Percentiles rank a stretch among this genome's conserved stretches.
phyloP scores from a whole-genome alignment of 257 asterid genomes.

The Fraxinus americana region DNA sequence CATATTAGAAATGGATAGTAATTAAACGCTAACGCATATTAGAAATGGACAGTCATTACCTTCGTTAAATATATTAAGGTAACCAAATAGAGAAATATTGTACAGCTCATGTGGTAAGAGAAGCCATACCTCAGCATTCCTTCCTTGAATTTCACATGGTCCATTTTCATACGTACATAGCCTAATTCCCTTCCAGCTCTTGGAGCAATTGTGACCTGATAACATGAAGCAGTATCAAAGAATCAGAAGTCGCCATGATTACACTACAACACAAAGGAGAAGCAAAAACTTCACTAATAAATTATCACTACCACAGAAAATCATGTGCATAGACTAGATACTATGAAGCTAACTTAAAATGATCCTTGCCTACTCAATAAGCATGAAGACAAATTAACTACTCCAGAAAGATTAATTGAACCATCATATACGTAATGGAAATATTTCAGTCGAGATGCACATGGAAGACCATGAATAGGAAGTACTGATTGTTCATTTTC shows the following conservation, averaged over 20 bases:
- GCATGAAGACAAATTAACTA: neutral
- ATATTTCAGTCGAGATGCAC: neutral
- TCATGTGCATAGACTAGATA: neutral
- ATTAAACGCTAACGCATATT: neutral
- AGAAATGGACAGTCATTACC: conserved; percentile 1
- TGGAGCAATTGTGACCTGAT: conserved; percentile 84
- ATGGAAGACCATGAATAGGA: neutral
- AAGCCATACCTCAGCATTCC: conserved; percentile 77
- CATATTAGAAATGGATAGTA: neutral
- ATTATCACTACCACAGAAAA: neutral
- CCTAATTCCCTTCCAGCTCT: conserved; percentile 96
- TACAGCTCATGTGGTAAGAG: conserved; percentile 6
- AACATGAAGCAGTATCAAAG: conserved; percentile 2
- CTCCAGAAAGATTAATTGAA: neutral
- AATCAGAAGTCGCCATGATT: conserved; percentile 19
- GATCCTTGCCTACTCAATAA: conserved; percentile 4
- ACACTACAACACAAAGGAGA: neutral
- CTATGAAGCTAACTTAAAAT: neutral
- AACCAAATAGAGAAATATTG: conserved; percentile 4
- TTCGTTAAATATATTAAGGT: neutral
- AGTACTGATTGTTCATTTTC: neutral
- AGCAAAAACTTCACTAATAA: neutral
- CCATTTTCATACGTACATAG: conserved; percentile 78
- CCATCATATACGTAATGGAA: neutral
- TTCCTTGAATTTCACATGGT: conserved; percentile 69